Base-by-base conservation (phyloP, 2,329 filamentous ascomycete species). In the Xylariales sp. region DNA sequence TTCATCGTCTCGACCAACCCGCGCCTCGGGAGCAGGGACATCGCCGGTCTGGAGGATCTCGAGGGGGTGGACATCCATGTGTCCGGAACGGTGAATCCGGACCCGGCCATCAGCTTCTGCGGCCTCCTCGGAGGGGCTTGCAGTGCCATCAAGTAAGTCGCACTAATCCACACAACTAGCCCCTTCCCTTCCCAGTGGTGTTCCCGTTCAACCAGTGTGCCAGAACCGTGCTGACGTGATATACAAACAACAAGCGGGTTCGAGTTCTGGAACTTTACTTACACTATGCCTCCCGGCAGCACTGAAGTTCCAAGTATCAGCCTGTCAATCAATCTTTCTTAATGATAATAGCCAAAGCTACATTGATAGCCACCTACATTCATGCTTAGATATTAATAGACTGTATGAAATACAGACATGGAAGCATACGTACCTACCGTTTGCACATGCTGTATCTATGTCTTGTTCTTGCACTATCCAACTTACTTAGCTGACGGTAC, bases 1-100 rank as follows among this genome's bases (percentile, higher is more conserved):
- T 62, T 70, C 37, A 39, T 68, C 6, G 55, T 71, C 1, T 60
- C 61, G 5, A 60, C 65, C 8, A 61, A 63, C 13, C 43, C 44
- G 13, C 53, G 53, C 0, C 33, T 35, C 6, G 33, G n/a, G 16
- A 62, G 60, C 43, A 50, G 53, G 11, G 60, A 66, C 42, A 55
- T 70, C 1, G 35, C 42, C 0, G 43, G 45, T 4, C 63, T 65
- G 56, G 50, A 45, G 1, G 65, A 67, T 45, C 53, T 69, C 7
- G 57, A 64, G 28, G 66, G 65, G 4, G 24, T 67, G 3, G 51
- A 46, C 5, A 51, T 70, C 2, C 54, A 51, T 4, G 53, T 63
- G 1, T 49, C 55, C 0, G 61, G 60, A 0, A 58, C 54, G 2
- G 56, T 64, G 17, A 51, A 57, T 38, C 13, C 46, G 33, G 49